A percentile compares a stretch with the other conserved stretches of the same genome.
phyloP scores from a whole-genome alignment of 345 rosid genomes.

The Kernera saxatilis region DNA sequence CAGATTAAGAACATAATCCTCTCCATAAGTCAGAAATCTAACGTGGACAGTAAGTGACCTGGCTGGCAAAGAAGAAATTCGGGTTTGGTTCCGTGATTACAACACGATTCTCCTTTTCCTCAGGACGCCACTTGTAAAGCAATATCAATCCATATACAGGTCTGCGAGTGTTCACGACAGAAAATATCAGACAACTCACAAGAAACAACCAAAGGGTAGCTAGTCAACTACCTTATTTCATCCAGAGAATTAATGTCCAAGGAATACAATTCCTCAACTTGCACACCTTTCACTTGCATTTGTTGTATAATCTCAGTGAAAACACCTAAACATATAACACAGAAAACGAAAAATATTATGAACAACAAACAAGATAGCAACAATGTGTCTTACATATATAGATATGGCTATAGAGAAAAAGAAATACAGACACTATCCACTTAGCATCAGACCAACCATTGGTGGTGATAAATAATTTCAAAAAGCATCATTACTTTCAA shows the following conservation, averaged over 20 bases:
- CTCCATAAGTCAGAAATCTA: neutral
- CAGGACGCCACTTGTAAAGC: conserved; percentile 40
- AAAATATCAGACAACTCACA: neutral
- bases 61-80: conserved; percentile 33
- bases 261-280: conserved; percentile 30
- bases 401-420: neutral
- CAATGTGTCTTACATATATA: neutral
- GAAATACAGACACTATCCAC: neutral
- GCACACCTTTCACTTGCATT: conserved; percentile 37
- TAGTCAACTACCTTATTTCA: conserved; percentile 16
- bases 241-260: conserved; percentile 17
- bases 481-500: neutral
- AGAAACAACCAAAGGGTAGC: neutral
- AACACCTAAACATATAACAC: conserved; percentile 16
- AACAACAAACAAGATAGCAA: neutral
- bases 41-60: conserved; percentile 4
- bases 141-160: conserved; percentile 33
- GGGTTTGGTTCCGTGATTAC: conserved; percentile 35
- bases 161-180: conserved; percentile 8
- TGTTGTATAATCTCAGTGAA: conserved; percentile 34
- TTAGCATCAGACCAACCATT: neutral
- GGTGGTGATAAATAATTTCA: neutral
- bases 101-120: conserved; percentile 29
- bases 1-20: neutral
- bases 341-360: neutral